Evolutionary conservation across 148 eudicot genomes (phyloP).

Genomic region (Cornus suecica): DNA sequence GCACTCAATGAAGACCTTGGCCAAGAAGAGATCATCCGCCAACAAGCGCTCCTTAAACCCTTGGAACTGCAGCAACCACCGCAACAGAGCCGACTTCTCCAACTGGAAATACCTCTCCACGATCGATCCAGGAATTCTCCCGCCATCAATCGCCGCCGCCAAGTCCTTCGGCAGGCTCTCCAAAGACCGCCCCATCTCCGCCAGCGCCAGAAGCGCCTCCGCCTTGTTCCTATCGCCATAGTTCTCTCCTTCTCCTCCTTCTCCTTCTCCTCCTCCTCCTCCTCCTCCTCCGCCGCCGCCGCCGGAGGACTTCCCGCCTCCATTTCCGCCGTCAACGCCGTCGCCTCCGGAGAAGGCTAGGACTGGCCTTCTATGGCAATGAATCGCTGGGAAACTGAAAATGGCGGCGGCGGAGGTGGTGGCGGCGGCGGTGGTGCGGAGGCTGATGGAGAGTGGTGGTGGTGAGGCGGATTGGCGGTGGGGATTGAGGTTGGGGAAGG

Average conservation of each 20-base stretch:
- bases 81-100: slow-evolving; percentile 51
- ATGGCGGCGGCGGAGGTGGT: too few relatives aligned
- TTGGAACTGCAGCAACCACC: slow-evolving; percentile 73
- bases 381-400: too few relatives aligned
- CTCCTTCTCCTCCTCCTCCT: too few relatives aligned
- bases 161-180: slow-evolving; percentile 85
- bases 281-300: slow-evolving; percentile 36
- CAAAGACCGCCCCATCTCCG: slow-evolving; percentile 52
- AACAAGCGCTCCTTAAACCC: slow-evolving; percentile 82
- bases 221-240: slow-evolving; percentile 30
- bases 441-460: not conserved
- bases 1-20: slow-evolving; percentile 76
- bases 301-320: slow-evolving; percentile 16
- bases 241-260: slow-evolving; percentile 13
- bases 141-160: slow-evolving; percentile 58
- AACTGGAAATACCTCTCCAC: slow-evolving; percentile 55
- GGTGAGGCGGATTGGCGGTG: slow-evolving; percentile 10
- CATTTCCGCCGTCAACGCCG: slow-evolving; percentile 20
- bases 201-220: slow-evolving; percentile 64
- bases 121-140: slow-evolving; percentile 60
- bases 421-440: slow-evolving; percentile 13
- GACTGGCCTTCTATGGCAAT: not conserved
- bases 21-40: slow-evolving; percentile 89
- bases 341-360: slow-evolving; percentile 23
- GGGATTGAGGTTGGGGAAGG: slow-evolving; percentile 18